phyloP scores from a whole-genome alignment of 2,329 filamentous ascomycete species.

The Calonectria pteridis region DNA sequence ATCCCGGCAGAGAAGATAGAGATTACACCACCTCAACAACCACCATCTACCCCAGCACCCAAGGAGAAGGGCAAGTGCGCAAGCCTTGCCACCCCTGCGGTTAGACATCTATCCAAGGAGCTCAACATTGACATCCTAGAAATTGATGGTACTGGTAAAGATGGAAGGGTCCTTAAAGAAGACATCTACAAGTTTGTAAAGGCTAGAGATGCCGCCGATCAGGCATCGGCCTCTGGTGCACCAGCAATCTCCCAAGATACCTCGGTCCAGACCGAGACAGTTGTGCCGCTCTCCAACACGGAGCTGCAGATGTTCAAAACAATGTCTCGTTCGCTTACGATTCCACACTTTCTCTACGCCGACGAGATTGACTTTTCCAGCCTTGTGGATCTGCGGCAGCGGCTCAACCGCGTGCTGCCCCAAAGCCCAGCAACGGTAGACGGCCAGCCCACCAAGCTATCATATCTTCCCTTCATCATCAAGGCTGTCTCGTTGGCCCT shows the following conservation, averaged over 20 bases:
- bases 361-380: slow-evolving; percentile 88
- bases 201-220: slow-evolving; percentile 55
- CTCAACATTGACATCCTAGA: slow-evolving; percentile 82
- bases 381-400: slow-evolving; percentile 78
- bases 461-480: slow-evolving; percentile 93
- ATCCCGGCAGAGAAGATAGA: slow-evolving; percentile 26
- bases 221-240: slow-evolving; percentile 40
- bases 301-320: slow-evolving; percentile 97
- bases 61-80: slow-evolving; percentile 73
- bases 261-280: slow-evolving; percentile 74
- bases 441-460: slow-evolving; percentile 73
- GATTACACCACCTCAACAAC: slow-evolving; percentile 14
- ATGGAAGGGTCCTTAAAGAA: slow-evolving; percentile 92
- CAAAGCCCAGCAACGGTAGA: slow-evolving; percentile 57
- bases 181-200: slow-evolving; percentile 83
- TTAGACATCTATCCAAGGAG: slow-evolving; percentile 88
- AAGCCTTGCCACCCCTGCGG: slow-evolving; percentile 88
- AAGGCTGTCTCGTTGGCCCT: slow-evolving; percentile 93
- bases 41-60: slow-evolving; percentile 30
- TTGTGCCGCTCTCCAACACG: slow-evolving; percentile 78
- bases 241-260: slow-evolving; percentile 39
- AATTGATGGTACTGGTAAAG: slow-evolving; percentile 86
- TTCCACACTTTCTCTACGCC: slow-evolving; percentile 96
- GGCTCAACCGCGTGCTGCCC: slow-evolving; percentile 76
- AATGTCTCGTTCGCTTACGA: slow-evolving; percentile 92